phyloP scores from a whole-genome alignment of 2,329 filamentous ascomycete species.

The Ploettnerulaceae sp. region DNA sequence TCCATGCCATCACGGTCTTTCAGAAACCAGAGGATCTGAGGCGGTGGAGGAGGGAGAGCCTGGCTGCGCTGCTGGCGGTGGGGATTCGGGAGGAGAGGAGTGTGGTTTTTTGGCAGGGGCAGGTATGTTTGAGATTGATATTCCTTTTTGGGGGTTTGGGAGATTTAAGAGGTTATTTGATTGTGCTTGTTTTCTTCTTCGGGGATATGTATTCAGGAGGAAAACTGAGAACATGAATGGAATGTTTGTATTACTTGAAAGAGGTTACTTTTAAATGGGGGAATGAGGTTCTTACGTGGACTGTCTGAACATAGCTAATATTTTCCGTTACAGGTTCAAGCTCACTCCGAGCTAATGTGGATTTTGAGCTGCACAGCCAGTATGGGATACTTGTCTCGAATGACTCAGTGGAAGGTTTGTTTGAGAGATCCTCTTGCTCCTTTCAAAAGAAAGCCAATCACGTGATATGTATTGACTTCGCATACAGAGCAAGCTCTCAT shows the following conservation, averaged over 20 bases:
- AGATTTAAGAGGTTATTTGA: too few relatives aligned
- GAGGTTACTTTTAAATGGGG: background rate
- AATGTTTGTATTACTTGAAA: background rate
- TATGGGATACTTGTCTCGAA: conserved; percentile 90
- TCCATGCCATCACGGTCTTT: conserved; percentile 84
- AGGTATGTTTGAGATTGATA: conserved; percentile 44
- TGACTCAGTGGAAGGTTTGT: conserved; percentile 96
- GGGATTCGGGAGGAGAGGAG: conserved; percentile 75
- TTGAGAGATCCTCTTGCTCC: background rate
- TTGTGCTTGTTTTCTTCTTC: too few relatives aligned
- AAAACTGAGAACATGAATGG: background rate
- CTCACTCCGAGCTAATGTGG: conserved; percentile 93
- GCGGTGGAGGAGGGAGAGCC: conserved; percentile 63
- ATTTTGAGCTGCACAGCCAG: conserved; percentile 87
- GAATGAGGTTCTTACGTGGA: background rate
- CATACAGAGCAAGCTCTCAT: conserved; percentile 54
- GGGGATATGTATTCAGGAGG: too few relatives aligned
- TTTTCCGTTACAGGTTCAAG: conserved; percentile 50
- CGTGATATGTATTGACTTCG: conserved; percentile 39
- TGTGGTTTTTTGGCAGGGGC: conserved; percentile 77
- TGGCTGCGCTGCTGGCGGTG: conserved; percentile 78
- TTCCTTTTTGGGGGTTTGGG: background rate
- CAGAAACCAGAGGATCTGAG: conserved; percentile 60
- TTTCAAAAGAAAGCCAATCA: too few relatives aligned
- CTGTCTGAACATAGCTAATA: background rate